Conservation (phyloP, 345 rosid genomes). For the Microthlaspi erraticum region DNA sequence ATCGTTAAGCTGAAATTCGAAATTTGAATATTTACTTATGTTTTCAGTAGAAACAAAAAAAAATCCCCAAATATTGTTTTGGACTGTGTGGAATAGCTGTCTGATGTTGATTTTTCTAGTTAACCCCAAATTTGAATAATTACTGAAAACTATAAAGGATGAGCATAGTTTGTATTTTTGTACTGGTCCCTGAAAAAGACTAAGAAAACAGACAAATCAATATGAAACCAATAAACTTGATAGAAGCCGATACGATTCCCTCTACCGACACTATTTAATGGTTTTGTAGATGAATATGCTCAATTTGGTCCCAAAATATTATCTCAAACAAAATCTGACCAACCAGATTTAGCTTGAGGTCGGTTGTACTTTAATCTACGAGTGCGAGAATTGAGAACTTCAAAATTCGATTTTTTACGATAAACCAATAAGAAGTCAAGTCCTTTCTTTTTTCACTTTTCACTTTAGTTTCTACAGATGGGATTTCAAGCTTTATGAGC, state of each 20-base stretch:
- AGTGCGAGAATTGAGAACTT: neutral
- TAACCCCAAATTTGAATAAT: slow-evolving; percentile 8
- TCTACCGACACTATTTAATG: slow-evolving; percentile 44
- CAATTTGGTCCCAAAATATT: slow-evolving; percentile 26
- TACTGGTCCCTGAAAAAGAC: slow-evolving; percentile 42
- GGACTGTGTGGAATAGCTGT: slow-evolving; percentile 40
- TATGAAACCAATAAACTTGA: slow-evolving; percentile 35
- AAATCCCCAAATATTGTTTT: neutral
- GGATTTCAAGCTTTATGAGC: slow-evolving; percentile 25
- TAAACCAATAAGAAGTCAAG: neutral
- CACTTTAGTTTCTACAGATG: neutral
- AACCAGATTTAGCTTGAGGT: slow-evolving; percentile 17
- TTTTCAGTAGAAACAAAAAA: neutral
- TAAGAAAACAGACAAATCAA: slow-evolving; percentile 39
- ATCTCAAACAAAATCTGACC: slow-evolving; percentile 15
- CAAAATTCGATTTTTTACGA: neutral
- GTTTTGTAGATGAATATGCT: slow-evolving; percentile 3
- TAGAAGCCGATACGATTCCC: slow-evolving; percentile 16
- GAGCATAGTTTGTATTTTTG: slow-evolving; percentile 33
- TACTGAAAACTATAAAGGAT: slow-evolving; percentile 21
- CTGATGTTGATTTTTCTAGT: slow-evolving; percentile 44
- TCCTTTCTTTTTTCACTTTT: neutral
- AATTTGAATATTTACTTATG: slow-evolving; percentile 15
- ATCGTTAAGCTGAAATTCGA: slow-evolving; percentile 1
- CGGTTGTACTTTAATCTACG: neutral